These are phyloP conservation scores for Chytriomyces confervae DNA, from an alignment of 192 early-diverging fungal species.

Conservation along the genomic window DNA sequence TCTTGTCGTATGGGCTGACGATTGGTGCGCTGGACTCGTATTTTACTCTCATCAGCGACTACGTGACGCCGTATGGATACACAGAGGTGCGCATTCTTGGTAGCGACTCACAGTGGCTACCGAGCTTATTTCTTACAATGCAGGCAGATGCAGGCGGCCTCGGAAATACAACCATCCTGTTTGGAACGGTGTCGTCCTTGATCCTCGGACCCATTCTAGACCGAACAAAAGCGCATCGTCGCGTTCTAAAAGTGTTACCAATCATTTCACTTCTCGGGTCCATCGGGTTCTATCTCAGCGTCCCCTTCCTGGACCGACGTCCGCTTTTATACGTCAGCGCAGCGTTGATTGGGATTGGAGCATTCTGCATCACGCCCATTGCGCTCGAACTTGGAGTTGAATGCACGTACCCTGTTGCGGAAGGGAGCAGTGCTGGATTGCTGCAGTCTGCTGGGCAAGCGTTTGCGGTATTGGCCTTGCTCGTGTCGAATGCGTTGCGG, in stretches of 20 bases:
- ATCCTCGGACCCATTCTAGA: conserved; percentile 62
- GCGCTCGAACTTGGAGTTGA: conserved; percentile 43
- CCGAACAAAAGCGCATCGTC: conserved; percentile 59
- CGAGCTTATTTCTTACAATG: not conserved
- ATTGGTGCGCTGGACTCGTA: conserved; percentile 39
- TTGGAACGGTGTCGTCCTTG: conserved; percentile 64
- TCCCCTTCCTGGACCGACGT: conserved; percentile 12
- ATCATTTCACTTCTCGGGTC: conserved; percentile 11
- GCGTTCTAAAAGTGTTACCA: conserved; percentile 43
- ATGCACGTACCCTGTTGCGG: conserved; percentile 40
- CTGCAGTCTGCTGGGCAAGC: conserved; percentile 31
- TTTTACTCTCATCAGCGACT: conserved; percentile 41
- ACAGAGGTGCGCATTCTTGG: conserved; percentile 12
- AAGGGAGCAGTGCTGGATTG: conserved; percentile 38
- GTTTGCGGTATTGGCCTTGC: conserved; percentile 27
- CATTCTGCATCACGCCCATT: conserved; percentile 35
- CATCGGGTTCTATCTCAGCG: conserved; percentile 36
- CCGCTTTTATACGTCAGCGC: conserved; percentile 20
- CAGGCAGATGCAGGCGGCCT: conserved; percentile 57
- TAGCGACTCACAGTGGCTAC: not conserved
- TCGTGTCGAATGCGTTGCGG: conserved; percentile 37
- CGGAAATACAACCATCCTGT: conserved; percentile 63
- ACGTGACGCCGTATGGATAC: conserved; percentile 42
- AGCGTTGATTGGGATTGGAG: conserved; percentile 36
- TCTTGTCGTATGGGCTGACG: conserved; percentile 14